Percentiles rank a stretch among this genome's conserved stretches.
Evolutionary conservation across 306 rosid genomes (phyloP).

Genomic region (Prunus mongolica): DNA sequence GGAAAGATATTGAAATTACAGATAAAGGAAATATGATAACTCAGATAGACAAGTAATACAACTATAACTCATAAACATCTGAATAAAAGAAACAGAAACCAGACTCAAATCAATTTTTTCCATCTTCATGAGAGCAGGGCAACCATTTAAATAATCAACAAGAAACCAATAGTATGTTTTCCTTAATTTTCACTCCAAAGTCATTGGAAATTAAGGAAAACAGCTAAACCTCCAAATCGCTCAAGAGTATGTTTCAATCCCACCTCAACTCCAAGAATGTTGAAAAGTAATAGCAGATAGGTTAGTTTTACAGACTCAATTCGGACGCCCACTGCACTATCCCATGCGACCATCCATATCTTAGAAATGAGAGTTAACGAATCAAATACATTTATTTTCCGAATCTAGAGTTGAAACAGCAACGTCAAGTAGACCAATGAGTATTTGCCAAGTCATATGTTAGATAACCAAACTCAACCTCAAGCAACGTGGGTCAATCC

Average conservation of each 20-base stretch:
- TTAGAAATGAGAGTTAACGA: neutral
- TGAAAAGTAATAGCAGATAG: neutral
- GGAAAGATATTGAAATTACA: neutral
- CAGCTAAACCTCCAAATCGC: neutral
- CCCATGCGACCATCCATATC: neutral
- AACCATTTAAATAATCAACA: neutral
- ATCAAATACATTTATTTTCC: neutral
- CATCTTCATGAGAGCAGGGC: neutral
- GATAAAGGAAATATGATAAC: neutral
- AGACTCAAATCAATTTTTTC: neutral
- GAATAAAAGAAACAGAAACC: neutral
- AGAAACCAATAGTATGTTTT: neutral
- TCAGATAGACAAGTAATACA: neutral
- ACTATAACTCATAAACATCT: neutral
- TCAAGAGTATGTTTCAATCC: neutral
- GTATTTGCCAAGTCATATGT: neutral
- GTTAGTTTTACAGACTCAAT: neutral
- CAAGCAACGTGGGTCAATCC: neutral
- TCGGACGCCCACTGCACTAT: neutral
- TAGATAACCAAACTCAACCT: neutral
- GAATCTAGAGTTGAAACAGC: neutral
- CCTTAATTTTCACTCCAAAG: neutral
- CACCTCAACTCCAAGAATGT: neutral
- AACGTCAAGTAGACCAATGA: neutral
- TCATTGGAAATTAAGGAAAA: neutral